Percentiles rank a stretch among this genome's conserved stretches.
These are phyloP conservation scores for Xylaria castorea DNA, from an alignment of 495 filamentous ascomycete species.

Conservation along the genomic window DNA sequence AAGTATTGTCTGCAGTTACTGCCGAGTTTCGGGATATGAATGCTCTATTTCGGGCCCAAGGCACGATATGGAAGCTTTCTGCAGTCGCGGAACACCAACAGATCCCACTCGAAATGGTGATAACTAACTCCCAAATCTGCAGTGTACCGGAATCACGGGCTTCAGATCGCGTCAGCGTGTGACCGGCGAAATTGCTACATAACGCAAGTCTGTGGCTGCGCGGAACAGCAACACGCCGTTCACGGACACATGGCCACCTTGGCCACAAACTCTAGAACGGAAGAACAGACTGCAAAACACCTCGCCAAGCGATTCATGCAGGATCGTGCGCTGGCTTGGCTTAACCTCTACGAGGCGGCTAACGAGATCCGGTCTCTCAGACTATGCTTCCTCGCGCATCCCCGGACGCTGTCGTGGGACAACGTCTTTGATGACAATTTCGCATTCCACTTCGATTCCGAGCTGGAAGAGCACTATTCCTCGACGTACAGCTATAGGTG, in stretches of 20 bases:
- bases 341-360: constrained; percentile 27
- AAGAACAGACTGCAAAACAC: neutral
- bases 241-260: neutral
- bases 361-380: constrained; percentile 14
- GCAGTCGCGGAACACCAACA: neutral
- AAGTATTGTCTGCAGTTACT: neutral
- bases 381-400: constrained; percentile 30
- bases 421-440: neutral
- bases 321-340: constrained; percentile 28
- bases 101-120: neutral
- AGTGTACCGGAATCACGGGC: constrained; percentile 28
- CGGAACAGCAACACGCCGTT: neutral
- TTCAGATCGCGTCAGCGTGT: constrained; percentile 34
- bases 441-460: constrained; percentile 31
- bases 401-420: constrained; percentile 29
- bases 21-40: neutral
- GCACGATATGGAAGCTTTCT: neutral
- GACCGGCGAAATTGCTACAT: constrained; percentile 28
- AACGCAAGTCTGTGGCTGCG: constrained; percentile 29
- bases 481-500: neutral
- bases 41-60: neutral
- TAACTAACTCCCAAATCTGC: neutral
- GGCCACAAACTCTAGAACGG: neutral
- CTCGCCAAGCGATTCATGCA: constrained; percentile 13
- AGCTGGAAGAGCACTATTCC: constrained; percentile 22